Evolutionary conservation across 768 basidiomycete species (phyloP), one percentile per base, ranked within the genome.

Genomic region (Gloeostereum incarnatum): DNA sequence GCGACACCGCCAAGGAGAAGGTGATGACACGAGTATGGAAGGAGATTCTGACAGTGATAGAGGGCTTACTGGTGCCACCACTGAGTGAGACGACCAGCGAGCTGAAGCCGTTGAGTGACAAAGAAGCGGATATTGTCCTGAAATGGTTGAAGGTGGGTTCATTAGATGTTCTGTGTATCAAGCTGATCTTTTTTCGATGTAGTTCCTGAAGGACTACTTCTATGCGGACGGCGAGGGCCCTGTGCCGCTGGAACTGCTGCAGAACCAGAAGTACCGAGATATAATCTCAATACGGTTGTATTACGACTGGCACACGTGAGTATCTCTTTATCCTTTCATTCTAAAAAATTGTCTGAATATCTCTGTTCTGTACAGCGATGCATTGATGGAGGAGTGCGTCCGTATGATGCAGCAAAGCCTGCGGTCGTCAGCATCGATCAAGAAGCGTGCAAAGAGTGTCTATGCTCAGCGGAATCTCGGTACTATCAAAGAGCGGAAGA

Each of bases 101-200:
- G 38, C 83, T 98, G 89, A 84, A 87, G 48, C 83, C 92, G 1
- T 57, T 99, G 53, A 81, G 72, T 19, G 96, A 98, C 51, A 93
- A 94, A 60, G 96, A 97, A 62, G 86, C 98, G 25, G 96, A 98
- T 55, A 83, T 97, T 42, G 94, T 93, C n/a, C 90, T 97, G 66
- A 94, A 92, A 56, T 97, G 96, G 90, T 57, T 98, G 38, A 93
- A 92, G 78, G 92, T 87, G 40, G 13, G 44, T 25, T 11, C 5
- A 4, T 35, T 22, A 21, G 4, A n/a, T 10, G 6, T 30, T 19
- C 26, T 31, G 20, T 41, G 13, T 21, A 5, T 19, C 9, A 16
- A 5, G 13, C 36, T 51, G 14, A 44, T 41, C 21, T 35, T 25
- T 35, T 42, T 24, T 42, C 31, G 13, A 21, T 45, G 5, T 44